Conservation (phyloP, 768 basidiomycete genomes). For the Leucosporidium creatinivorum region DNA sequence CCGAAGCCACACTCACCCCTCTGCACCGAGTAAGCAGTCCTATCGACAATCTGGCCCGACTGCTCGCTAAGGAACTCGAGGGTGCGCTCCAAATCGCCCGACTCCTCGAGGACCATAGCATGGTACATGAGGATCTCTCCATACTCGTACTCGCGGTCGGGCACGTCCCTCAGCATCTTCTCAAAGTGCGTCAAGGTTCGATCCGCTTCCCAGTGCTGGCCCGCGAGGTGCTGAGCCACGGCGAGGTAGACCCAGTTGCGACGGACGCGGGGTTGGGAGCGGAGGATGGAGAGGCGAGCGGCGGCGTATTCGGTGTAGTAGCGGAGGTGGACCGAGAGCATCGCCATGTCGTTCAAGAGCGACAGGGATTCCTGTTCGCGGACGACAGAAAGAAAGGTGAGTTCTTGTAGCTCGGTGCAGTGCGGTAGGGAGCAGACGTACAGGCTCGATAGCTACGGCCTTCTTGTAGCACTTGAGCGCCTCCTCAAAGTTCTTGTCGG, state of each 20-base stretch:
- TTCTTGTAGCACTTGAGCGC: constrained; percentile 86
- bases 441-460: constrained; percentile 82
- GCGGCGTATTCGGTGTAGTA: constrained; percentile 69
- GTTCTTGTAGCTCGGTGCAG: not conserved
- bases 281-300: constrained; percentile 71
- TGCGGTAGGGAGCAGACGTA: constrained; percentile 40
- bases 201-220: constrained; percentile 62
- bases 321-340: constrained; percentile 79
- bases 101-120: constrained; percentile 62
- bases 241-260: constrained; percentile 85
- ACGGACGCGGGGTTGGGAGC: constrained; percentile 69
- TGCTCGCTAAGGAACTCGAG: constrained; percentile 39
- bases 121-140: constrained; percentile 77
- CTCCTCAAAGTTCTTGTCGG: constrained; percentile 89
- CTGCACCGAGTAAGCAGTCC: constrained; percentile 52
- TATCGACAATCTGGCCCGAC: constrained; percentile 51
- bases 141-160: constrained; percentile 70
- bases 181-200: constrained; percentile 67
- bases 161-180: constrained; percentile 53
- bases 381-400: too few relatives aligned
- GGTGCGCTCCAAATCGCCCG: constrained; percentile 45
- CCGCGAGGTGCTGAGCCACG: constrained; percentile 77
- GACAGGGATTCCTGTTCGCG: constrained; percentile 76
- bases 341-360: constrained; percentile 80
- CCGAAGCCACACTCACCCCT: constrained; percentile 15